Evolutionary conservation across 345 rosid species (phyloP).

Genomic region (Cardamine occulta): DNA sequence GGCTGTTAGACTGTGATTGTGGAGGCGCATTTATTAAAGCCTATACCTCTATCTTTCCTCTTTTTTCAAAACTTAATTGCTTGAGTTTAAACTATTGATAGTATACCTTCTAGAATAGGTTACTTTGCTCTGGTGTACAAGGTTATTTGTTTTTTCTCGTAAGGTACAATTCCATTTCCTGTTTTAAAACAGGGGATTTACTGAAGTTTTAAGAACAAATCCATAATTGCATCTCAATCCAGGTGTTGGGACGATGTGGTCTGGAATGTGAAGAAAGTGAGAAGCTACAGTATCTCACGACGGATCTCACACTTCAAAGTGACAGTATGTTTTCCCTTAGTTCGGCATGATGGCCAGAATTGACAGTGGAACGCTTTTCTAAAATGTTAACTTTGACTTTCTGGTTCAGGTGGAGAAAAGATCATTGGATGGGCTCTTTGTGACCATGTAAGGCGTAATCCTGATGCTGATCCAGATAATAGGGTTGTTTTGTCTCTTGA

Average conservation of each 20-base stretch:
- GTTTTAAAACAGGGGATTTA: not conserved
- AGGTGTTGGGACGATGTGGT: conserved; percentile 70
- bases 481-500: conserved; percentile 67
- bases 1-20: not conserved
- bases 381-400: conserved; percentile 2
- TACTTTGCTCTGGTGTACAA: conserved; percentile 5
- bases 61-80: conserved; percentile 9
- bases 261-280: conserved; percentile 80
- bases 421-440: conserved; percentile 86
- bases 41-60: not conserved
- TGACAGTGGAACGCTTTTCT: conserved; percentile 9
- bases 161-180: conserved; percentile 2
- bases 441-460: conserved; percentile 76
- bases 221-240: conserved; percentile 32
- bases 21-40: conserved; percentile 1
- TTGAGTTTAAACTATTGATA: not conserved
- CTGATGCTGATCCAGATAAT: conserved; percentile 60
- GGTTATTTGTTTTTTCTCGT: conserved; percentile 5
- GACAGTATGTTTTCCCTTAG: conserved; percentile 59
- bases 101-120: not conserved
- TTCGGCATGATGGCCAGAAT: conserved; percentile 10
- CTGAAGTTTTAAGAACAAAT: conserved; percentile 15
- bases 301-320: conserved; percentile 73
- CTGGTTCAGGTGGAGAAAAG: conserved; percentile 78
- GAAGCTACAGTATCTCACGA: conserved; percentile 54